Evolutionary conservation across 768 basidiomycete genomes (phyloP).

Genomic region (Asterophora lycoperdoides): DNA sequence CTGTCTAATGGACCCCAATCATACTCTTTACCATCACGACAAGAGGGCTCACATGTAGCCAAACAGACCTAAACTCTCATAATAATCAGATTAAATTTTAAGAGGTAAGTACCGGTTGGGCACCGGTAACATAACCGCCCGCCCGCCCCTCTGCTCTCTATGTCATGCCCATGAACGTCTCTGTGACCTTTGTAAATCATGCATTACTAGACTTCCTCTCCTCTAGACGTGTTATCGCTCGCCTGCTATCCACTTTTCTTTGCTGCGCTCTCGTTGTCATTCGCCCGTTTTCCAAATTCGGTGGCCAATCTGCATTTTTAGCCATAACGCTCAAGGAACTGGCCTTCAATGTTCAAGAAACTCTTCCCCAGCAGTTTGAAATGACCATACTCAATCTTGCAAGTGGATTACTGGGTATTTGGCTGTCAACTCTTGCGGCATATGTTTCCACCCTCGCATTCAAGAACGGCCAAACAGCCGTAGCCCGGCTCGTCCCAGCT

Average conservation of each 20-base stretch:
- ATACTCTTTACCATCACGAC: too few relatives aligned
- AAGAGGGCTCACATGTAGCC: too few relatives aligned
- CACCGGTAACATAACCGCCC: too few relatives aligned
- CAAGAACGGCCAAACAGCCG: slow-evolving; percentile 16
- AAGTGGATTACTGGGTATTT: slow-evolving; percentile 38
- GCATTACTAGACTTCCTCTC: neutral
- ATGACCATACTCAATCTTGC: slow-evolving; percentile 38
- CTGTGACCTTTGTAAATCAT: too few relatives aligned
- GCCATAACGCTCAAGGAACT: slow-evolving; percentile 40
- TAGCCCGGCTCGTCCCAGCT: slow-evolving; percentile 34
- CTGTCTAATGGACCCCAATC: too few relatives aligned
- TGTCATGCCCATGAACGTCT: too few relatives aligned
- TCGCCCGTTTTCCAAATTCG: slow-evolving; percentile 35
- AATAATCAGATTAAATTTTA: too few relatives aligned
- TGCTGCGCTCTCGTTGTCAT: slow-evolving; percentile 36
- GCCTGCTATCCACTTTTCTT: slow-evolving; percentile 41
- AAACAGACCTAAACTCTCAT: too few relatives aligned
- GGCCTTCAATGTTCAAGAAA: slow-evolving; percentile 43
- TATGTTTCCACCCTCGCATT: slow-evolving; percentile 17
- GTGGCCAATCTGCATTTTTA: slow-evolving; percentile 37
- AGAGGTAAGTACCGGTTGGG: too few relatives aligned
- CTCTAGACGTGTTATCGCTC: slow-evolving; percentile 32
- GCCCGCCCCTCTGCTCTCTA: too few relatives aligned
- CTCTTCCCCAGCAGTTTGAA: slow-evolving; percentile 45
- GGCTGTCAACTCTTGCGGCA: slow-evolving; percentile 21